Evolutionary conservation across 169 alveolate species (phyloP).

Genomic region (Plasmodium ovale): DNA sequence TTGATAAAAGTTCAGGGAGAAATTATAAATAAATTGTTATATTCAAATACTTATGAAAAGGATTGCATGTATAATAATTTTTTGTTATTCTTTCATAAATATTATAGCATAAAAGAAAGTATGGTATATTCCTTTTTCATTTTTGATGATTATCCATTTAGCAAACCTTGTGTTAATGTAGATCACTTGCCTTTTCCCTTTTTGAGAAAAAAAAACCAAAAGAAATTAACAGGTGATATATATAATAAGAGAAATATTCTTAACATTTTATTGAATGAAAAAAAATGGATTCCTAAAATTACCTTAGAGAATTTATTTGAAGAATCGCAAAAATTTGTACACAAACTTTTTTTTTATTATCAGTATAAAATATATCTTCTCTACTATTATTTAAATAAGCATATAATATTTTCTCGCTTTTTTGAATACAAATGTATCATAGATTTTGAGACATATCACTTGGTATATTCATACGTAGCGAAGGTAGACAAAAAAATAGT

Average conservation of each 20-base stretch:
- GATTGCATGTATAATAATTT: slow-evolving; percentile 44
- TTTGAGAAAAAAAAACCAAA: slow-evolving; percentile 26
- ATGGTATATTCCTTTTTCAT: slow-evolving; percentile 50
- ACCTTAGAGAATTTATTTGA: slow-evolving; percentile 60
- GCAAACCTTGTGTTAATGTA: slow-evolving; percentile 37
- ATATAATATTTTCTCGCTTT: slow-evolving; percentile 44
- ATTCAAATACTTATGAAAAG: slow-evolving; percentile 1
- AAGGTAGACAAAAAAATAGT: slow-evolving; percentile 34
- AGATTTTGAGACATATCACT: neutral
- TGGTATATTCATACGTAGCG: slow-evolving; percentile 33
- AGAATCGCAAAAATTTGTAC: slow-evolving; percentile 44
- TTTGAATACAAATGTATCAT: slow-evolving; percentile 18
- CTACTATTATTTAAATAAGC: slow-evolving; percentile 54
- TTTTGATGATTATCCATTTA: slow-evolving; percentile 68
- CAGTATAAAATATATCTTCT: slow-evolving; percentile 65
- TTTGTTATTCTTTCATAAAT: slow-evolving; percentile 14
- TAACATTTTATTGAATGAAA: slow-evolving; percentile 14
- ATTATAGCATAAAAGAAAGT: slow-evolving; percentile 57
- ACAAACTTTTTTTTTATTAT: slow-evolving; percentile 58
- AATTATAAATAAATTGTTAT: slow-evolving; percentile 3
- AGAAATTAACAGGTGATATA: slow-evolving; percentile 50
- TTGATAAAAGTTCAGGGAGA: slow-evolving; percentile 49
- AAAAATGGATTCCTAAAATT: slow-evolving; percentile 58
- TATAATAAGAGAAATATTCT: slow-evolving; percentile 63
- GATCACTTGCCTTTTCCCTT: slow-evolving; percentile 47